Conservation (phyloP, 164 flowering plant genomes). For the Hamamelis virginiana region DNA sequence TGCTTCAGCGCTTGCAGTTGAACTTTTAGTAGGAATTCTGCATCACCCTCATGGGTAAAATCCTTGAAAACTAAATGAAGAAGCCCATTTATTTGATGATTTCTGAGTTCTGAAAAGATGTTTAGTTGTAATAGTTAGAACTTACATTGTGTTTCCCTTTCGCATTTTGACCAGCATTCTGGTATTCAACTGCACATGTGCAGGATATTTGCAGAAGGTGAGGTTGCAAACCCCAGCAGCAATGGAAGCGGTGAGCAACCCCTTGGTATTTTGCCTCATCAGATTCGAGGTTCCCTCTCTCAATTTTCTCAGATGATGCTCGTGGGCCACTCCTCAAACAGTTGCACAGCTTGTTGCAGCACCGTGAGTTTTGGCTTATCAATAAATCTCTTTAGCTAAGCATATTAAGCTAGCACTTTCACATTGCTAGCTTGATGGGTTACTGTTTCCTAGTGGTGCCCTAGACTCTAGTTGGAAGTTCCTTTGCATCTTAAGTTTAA, state of each 20-base stretch:
- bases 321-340: slow-evolving; percentile 79
- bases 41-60: slow-evolving; percentile 92
- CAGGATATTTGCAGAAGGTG: slow-evolving; percentile 79
- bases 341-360: slow-evolving; percentile 87
- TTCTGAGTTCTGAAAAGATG: too few relatives aligned
- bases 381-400: not conserved
- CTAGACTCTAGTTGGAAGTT: not conserved
- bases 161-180: not conserved
- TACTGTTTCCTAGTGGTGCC: not conserved
- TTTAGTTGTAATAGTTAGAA: too few relatives aligned
- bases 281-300: slow-evolving; percentile 81
- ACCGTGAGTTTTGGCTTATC: slow-evolving; percentile 50
- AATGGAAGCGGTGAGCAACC: slow-evolving; percentile 56
- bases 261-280: slow-evolving; percentile 96
- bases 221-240: slow-evolving; percentile 37
- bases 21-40: slow-evolving; percentile 77
- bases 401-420: not conserved
- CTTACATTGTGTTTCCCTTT: too few relatives aligned
- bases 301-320: slow-evolving; percentile 92
- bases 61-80: not conserved
- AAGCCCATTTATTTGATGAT: not conserved
- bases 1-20: slow-evolving; percentile 94
- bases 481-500: not conserved
- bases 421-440: not conserved
- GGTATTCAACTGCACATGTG: slow-evolving; percentile 5